Conservation (phyloP, 345 rosid species). For the Aquilaria malaccensis region DNA sequence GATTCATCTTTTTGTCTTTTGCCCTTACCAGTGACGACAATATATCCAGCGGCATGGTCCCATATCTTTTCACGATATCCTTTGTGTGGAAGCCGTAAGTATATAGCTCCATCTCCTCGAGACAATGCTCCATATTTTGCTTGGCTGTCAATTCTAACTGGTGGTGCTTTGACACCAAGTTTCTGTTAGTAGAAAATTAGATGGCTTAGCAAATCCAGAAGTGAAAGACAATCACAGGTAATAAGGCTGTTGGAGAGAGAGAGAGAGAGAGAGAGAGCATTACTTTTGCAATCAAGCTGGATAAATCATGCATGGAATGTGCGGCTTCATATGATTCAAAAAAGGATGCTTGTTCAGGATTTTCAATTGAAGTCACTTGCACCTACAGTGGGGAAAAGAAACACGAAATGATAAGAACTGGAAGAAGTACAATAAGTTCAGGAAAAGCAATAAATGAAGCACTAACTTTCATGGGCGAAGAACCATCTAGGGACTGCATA, state of each 20-base stretch:
- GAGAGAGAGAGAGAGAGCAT: conserved; percentile 11
- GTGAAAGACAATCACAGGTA: too few relatives aligned
- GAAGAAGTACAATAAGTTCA: neutral
- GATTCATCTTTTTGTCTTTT: neutral
- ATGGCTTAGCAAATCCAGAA: too few relatives aligned
- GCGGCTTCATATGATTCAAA: conserved; percentile 90
- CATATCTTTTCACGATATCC: conserved; percentile 96
- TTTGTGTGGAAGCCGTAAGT: conserved; percentile 68
- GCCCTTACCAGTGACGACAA: conserved; percentile 79
- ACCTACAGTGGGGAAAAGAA: conserved; percentile 36
- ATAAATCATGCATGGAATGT: conserved; percentile 66
- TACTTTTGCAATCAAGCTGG: conserved; percentile 69
- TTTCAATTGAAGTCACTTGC: conserved; percentile 63
- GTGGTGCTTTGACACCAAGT: conserved; percentile 90
- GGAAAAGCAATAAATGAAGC: neutral
- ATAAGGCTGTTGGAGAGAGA: neutral
- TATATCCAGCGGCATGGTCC: conserved; percentile 97
- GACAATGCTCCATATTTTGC: conserved; percentile 90
- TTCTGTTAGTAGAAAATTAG: conserved; percentile 36
- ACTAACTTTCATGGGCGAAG: conserved; percentile 50
- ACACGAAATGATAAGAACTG: neutral
- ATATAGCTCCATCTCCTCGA: conserved; percentile 94
- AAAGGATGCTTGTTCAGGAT: conserved; percentile 84
- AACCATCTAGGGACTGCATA: conserved; percentile 62
- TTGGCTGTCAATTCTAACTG: conserved; percentile 92